phyloP scores from a whole-genome alignment of 176 grass and related monocot species.

The Dactylis glomerata region DNA sequence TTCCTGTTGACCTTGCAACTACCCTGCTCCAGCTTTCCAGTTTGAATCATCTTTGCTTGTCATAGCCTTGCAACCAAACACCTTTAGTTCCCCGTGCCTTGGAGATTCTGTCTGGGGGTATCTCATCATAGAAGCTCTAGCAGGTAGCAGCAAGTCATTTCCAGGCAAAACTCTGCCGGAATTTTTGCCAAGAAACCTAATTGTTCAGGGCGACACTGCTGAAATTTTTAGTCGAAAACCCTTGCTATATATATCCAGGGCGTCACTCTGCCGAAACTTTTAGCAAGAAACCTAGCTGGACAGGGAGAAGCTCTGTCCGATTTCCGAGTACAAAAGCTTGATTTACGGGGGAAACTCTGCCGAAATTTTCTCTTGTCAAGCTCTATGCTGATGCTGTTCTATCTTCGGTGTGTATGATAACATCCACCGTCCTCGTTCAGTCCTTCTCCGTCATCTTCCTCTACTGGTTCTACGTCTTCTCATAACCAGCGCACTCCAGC shows the following conservation, averaged over 20 bases:
- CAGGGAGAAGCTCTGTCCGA: constrained; percentile 28
- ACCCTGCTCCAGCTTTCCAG: neutral
- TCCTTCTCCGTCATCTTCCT: constrained; percentile 91
- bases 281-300: neutral
- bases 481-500: constrained; percentile 35
- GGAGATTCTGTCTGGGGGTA: constrained; percentile 39
- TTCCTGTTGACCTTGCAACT: constrained; percentile 19
- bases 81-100: constrained; percentile 6
- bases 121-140: neutral
- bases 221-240: constrained; percentile 11
- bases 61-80: neutral
- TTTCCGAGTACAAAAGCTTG: neutral
- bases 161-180: constrained; percentile 18
- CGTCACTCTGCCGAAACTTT: constrained; percentile 36
- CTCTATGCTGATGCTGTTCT: neutral
- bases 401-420: constrained; percentile 62
- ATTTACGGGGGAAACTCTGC: constrained; percentile 26
- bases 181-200: neutral
- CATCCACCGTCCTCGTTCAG: constrained; percentile 59
- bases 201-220: neutral
- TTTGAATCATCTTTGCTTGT: neutral
- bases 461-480: constrained; percentile 98
- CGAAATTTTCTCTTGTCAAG: constrained; percentile 27
- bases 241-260: neutral
- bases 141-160: constrained; percentile 7